Evolutionary conservation across 805 yeast genomes (phyloP), one percentile per base, ranked within the genome.

Genomic region (Blastobotrys americana): DNA sequence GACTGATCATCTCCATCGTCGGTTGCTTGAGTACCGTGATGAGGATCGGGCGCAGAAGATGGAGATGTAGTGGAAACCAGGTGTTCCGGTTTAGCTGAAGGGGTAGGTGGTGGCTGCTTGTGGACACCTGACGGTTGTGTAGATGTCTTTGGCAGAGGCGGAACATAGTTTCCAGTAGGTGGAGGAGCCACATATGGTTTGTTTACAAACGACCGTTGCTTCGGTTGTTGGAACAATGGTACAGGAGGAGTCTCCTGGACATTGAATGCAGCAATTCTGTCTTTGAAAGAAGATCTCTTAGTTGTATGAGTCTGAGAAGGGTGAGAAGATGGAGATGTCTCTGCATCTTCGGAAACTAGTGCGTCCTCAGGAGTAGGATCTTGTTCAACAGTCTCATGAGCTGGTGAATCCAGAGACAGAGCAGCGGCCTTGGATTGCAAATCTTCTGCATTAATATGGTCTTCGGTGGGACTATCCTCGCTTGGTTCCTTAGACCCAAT

Each of bases 131-230:
- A 8, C 13, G 31, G 31, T 35, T 42, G 37, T 9, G 44, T 43
- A 3, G 46, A 41, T 5, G 48, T 19, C 34, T 43, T 40, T 8
- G 58, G 58, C n/a, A 45, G 36, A 2, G 66, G 69, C 6, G 78
- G 83, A 9, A 78, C 72, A 55, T 81, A 80, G 3, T 79, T 73
- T 5, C 83, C 77, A 25, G 31, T 25, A 42, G 77, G 68, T 3
- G 75, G 77, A 2, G 80, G 73, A 1, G 78, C 71, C 18, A 74
- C 80, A 27, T 72, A 78, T 21, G 76, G 73, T 56, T 77, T 78
- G 55, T 73, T 76, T 20, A 73, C 73, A 52, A 72, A 77, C 0
- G 78, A 72, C 47, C 71, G 73, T 28, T 64, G 55, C 59, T 68
- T 52, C 43, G 72, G 60, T 50, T 59, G 42, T 47, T 57, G 61